These are phyloP conservation scores for Penicillium oxalicum DNA, from an alignment of 2,329 filamentous ascomycete genomes.

Conservation along the genomic window DNA sequence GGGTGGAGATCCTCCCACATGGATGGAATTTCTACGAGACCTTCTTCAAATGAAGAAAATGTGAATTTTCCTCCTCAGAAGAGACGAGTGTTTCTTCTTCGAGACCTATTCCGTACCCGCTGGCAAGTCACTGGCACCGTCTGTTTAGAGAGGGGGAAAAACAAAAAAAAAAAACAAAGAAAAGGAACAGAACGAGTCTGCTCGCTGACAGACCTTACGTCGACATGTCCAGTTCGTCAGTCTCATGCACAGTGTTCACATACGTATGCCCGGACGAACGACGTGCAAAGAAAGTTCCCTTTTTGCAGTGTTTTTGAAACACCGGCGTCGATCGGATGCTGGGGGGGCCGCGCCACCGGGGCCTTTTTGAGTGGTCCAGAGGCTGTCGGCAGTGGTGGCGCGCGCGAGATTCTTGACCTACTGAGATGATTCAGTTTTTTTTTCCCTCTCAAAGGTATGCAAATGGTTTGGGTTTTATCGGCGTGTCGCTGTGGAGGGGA, in stretches of 20 bases:
- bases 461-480: background rate
- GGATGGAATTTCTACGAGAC: background rate
- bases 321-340: conserved; percentile 4
- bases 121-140: background rate
- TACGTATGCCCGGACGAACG: no score
- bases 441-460: background rate
- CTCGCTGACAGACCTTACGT: background rate
- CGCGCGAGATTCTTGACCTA: background rate
- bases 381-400: conserved; percentile 2
- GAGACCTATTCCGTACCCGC: background rate
- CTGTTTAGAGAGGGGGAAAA: background rate
- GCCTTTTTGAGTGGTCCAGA: background rate
- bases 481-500: no score
- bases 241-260: no score
- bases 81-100: background rate
- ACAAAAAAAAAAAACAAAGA: no score
- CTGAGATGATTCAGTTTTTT: no score
- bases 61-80: background rate
- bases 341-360: background rate
- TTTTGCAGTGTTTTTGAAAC: conserved; percentile 1
- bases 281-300: background rate
- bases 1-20: background rate
- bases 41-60: background rate
- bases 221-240: no score
- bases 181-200: background rate